These are phyloP conservation scores for Ilex aquifolium DNA, from an alignment of 257 asterid genomes.

Conservation along the genomic window DNA sequence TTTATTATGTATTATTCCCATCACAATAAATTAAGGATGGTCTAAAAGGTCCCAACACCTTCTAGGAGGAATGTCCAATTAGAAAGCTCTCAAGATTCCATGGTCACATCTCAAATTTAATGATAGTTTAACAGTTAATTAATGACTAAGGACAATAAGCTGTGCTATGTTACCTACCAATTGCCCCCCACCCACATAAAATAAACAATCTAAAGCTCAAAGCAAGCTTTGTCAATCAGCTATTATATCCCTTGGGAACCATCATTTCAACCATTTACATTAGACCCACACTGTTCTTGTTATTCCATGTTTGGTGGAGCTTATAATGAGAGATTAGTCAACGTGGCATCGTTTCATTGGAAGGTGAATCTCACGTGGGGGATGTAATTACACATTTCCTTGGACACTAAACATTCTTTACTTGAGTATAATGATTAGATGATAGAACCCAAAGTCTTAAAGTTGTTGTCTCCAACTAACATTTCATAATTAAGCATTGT, in stretches of 20 bases:
- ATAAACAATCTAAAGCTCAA: conserved; percentile 25
- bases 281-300: conserved; percentile 17
- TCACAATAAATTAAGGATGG: no score
- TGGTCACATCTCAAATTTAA: no score
- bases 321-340: not conserved
- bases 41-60: no score
- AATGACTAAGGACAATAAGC: conserved; percentile 25
- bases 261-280: conserved; percentile 27
- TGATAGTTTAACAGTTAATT: not conserved
- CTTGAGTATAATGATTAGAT: conserved; percentile 35
- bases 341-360: conserved; percentile 14
- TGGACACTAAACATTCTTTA: conserved; percentile 21
- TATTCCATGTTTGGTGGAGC: conserved; percentile 17
- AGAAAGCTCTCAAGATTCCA: no score
- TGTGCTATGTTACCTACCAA: conserved; percentile 21
- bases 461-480: conserved; percentile 22
- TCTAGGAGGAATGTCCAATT: no score
- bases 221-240: conserved; percentile 30
- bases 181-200: conserved; percentile 36
- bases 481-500: conserved; percentile 21
- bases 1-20: no score
- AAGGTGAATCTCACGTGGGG: conserved; percentile 8
- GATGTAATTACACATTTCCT: conserved; percentile 4
- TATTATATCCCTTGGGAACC: conserved; percentile 20
- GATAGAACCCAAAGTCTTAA: conserved; percentile 38